phyloP scores from a whole-genome alignment of 2,329 filamentous ascomycete species.

The Microascus cirrosus region DNA sequence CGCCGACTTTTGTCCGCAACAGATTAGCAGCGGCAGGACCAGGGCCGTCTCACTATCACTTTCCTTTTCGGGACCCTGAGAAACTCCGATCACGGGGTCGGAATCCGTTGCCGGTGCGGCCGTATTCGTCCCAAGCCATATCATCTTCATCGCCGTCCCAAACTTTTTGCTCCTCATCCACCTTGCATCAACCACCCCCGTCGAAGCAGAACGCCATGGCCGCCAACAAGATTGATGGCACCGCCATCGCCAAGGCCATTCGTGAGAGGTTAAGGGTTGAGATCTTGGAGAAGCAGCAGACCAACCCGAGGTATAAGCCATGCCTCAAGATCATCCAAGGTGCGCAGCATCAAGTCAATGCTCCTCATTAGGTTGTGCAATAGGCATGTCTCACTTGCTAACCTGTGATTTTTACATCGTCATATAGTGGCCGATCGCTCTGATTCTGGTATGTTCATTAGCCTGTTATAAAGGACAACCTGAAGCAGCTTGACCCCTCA shows the following conservation, averaged over 20 bases:
- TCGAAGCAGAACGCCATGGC: constrained; percentile 47
- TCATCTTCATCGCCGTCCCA: background rate
- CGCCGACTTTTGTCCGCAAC: background rate
- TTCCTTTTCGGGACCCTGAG: background rate
- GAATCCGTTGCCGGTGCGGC: background rate
- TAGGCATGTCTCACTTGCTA: background rate
- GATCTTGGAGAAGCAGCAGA: constrained; percentile 69
- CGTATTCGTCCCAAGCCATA: constrained; percentile 1
- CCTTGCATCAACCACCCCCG: background rate
- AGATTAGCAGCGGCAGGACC: background rate
- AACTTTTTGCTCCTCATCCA: background rate
- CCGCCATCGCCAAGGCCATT: constrained; percentile 84
- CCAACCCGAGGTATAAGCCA: constrained; percentile 80
- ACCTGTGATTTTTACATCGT: constrained; percentile 2
- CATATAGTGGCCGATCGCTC: constrained; percentile 73
- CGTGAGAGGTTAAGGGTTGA: constrained; percentile 70
- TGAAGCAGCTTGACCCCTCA: constrained; percentile 4
- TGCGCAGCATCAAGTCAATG: constrained; percentile 24
- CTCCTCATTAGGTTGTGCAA: background rate
- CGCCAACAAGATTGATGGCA: constrained; percentile 89
- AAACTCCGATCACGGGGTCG: background rate
- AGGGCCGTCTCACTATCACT: background rate
- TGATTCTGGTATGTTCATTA: constrained; percentile 63
- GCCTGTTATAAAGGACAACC: constrained; percentile 2
- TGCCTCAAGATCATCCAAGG: constrained; percentile 92